phyloP scores from a whole-genome alignment of 352 stramenopile species.

The Plasmopara muralis region DNA sequence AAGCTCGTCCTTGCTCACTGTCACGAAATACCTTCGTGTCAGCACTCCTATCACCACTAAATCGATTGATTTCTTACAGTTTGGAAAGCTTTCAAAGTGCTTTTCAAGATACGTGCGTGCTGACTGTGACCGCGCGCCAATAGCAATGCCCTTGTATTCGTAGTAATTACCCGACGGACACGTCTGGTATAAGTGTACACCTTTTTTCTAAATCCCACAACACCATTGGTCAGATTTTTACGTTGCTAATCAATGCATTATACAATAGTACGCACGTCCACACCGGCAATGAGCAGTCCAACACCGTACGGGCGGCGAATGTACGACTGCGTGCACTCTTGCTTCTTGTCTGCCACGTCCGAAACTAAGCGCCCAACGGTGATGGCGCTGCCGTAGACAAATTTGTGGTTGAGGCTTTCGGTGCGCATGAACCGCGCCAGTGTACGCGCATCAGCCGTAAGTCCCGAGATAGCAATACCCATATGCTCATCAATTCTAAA shows the following conservation, averaged over 20 bases:
- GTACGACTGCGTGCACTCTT: slow-evolving; percentile 99
- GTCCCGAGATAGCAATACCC: slow-evolving; percentile 94
- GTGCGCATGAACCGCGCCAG: slow-evolving; percentile 95
- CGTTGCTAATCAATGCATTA: neutral
- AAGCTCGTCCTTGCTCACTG: slow-evolving; percentile 91
- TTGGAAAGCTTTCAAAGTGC: slow-evolving; percentile 92
- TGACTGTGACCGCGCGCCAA: slow-evolving; percentile 95
- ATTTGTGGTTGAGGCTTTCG: slow-evolving; percentile 99
- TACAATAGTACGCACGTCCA: slow-evolving; percentile 52
- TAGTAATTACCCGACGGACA: slow-evolving; percentile 98
- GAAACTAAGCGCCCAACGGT: slow-evolving; percentile 91
- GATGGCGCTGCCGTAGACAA: slow-evolving; percentile 95
- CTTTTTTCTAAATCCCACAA: slow-evolving; percentile 83
- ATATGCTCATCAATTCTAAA: slow-evolving; percentile 99
- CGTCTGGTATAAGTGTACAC: slow-evolving; percentile 97
- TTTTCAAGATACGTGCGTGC: slow-evolving; percentile 99
- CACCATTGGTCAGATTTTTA: slow-evolving; percentile 3
- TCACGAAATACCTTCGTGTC: slow-evolving; percentile 3
- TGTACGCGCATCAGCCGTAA: slow-evolving; percentile 95
- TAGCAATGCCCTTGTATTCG: slow-evolving; percentile 97
- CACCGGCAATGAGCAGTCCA: slow-evolving; percentile 92
- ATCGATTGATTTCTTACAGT: slow-evolving; percentile 37
- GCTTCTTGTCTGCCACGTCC: slow-evolving; percentile 98
- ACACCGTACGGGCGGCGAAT: slow-evolving; percentile 98
- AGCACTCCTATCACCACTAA: neutral